phyloP scores from a whole-genome alignment of 2,329 filamentous ascomycete species.

The Blumeria graminis region DNA sequence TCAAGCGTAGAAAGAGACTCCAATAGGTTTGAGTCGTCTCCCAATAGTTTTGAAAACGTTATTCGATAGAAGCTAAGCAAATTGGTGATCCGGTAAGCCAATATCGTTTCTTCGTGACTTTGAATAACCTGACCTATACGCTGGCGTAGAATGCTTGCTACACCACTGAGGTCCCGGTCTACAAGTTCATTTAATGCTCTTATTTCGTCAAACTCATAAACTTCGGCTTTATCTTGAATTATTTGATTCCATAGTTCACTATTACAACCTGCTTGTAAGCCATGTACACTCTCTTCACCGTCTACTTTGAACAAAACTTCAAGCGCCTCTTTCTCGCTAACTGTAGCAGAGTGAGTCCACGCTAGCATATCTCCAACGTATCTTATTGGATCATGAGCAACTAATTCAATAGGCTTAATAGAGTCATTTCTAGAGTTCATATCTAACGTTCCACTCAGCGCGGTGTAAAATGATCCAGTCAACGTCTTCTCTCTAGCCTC shows the following conservation, averaged over 20 bases:
- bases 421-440: constrained; percentile 29
- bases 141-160: constrained; percentile 65
- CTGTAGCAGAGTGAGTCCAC: constrained; percentile 83
- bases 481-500: constrained; percentile 71
- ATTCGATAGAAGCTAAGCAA: constrained; percentile 69
- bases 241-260: constrained; percentile 63
- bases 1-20: constrained; percentile 45
- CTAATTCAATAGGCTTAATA: constrained; percentile 79
- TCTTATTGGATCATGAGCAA: constrained; percentile 71
- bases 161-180: constrained; percentile 61
- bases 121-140: constrained; percentile 80
- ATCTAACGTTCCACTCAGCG: constrained; percentile 49
- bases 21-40: constrained; percentile 41
- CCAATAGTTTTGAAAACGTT: constrained; percentile 64
- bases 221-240: constrained; percentile 29
- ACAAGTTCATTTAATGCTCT: constrained; percentile 70
- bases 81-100: constrained; percentile 77
- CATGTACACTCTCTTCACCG: constrained; percentile 65
- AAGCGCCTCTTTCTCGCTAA: constrained; percentile 79
- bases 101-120: constrained; percentile 69
- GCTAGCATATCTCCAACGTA: constrained; percentile 96
- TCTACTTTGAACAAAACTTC: constrained; percentile 81
- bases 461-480: constrained; percentile 71
- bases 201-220: constrained; percentile 47
- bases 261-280: constrained; percentile 54